A percentile compares a stretch with the other conserved stretches of the same genome.
phyloP scores from a whole-genome alignment of 2,329 filamentous ascomycete species.

The Monosporascus sp. region DNA sequence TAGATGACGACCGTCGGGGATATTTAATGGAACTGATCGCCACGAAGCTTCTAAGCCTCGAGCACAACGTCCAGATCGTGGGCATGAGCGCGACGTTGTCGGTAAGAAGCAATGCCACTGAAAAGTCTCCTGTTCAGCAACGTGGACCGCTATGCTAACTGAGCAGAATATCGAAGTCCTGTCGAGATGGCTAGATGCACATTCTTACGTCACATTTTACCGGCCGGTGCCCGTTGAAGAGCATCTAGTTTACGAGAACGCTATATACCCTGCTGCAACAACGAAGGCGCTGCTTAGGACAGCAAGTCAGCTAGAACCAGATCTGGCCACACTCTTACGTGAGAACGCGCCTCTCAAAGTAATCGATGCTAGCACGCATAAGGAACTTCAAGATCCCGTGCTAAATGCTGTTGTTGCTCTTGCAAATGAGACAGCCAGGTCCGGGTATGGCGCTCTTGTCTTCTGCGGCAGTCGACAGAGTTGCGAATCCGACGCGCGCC shows the following conservation, averaged over 20 bases:
- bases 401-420: slow-evolving; percentile 67
- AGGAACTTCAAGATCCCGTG: slow-evolving; percentile 59
- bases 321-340: slow-evolving; percentile 26
- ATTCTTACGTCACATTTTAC: slow-evolving; percentile 68
- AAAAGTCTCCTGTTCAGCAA: neutral
- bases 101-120: slow-evolving; percentile 37
- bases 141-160: slow-evolving; percentile 2
- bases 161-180: slow-evolving; percentile 63
- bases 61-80: slow-evolving; percentile 63
- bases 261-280: slow-evolving; percentile 58
- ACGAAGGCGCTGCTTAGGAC: slow-evolving; percentile 54
- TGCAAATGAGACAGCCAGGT: slow-evolving; percentile 61
- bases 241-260: slow-evolving; percentile 66
- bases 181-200: slow-evolving; percentile 64
- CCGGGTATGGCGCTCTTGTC: slow-evolving; percentile 65
- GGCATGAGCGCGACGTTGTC: slow-evolving; percentile 78
- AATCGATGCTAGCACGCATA: slow-evolving; percentile 52
- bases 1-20: slow-evolving; percentile 69
- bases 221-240: slow-evolving; percentile 72
- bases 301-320: slow-evolving; percentile 43
- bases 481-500: slow-evolving; percentile 62
- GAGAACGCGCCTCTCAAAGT: slow-evolving; percentile 36
- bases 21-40: slow-evolving; percentile 71
- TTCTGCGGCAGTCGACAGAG: slow-evolving; percentile 66
- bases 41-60: slow-evolving; percentile 66